A percentile compares a stretch with the other conserved stretches of the same genome.
These are phyloP conservation scores for Fusarium oligoseptatum DNA, from an alignment of 2,329 filamentous ascomycete genomes.

Conservation along the genomic window DNA sequence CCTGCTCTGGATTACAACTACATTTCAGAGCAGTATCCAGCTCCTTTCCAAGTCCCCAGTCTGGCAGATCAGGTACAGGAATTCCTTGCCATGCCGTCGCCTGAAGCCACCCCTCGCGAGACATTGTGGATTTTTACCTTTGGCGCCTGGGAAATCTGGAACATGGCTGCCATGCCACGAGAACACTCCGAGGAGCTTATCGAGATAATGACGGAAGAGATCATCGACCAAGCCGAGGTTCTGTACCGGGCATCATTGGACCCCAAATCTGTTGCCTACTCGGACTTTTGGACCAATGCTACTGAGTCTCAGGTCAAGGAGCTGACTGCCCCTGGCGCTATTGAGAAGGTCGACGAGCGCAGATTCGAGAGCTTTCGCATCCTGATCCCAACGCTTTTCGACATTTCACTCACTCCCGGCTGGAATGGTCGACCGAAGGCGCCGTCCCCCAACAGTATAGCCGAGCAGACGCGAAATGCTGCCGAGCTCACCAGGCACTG, in stretches of 20 bases:
- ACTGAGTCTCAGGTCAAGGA: slow-evolving; percentile 44
- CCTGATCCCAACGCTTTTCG: slow-evolving; percentile 65
- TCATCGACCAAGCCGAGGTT: slow-evolving; percentile 62
- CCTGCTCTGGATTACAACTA: slow-evolving; percentile 61
- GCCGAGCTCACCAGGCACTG: slow-evolving; percentile 63
- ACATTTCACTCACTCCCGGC: slow-evolving; percentile 67
- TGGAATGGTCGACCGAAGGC: slow-evolving; percentile 62
- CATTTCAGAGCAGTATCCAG: slow-evolving; percentile 58
- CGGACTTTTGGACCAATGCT: slow-evolving; percentile 55
- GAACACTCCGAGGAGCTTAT: slow-evolving; percentile 54
- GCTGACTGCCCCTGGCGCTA: slow-evolving; percentile 42
- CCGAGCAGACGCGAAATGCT: slow-evolving; percentile 68
- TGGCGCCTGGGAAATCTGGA: slow-evolving; percentile 69
- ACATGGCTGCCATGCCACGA: slow-evolving; percentile 61
- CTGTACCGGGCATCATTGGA: slow-evolving; percentile 61
- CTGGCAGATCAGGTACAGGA: slow-evolving; percentile 58
- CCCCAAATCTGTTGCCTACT: slow-evolving; percentile 59
- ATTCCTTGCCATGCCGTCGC: slow-evolving; percentile 59
- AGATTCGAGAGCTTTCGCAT: slow-evolving; percentile 62
- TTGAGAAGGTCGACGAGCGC: slow-evolving; percentile 44
- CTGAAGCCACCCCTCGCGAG: slow-evolving; percentile 54
- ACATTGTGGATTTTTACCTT: slow-evolving; percentile 67
- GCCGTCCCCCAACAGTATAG: slow-evolving; percentile 59
- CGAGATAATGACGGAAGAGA: slow-evolving; percentile 52
- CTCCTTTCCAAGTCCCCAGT: slow-evolving; percentile 55